A percentile compares a stretch with the other conserved stretches of the same genome.
Conservation (phyloP, 2,329 filamentous ascomycete genomes). For the Sodiomyces alkalinus region DNA sequence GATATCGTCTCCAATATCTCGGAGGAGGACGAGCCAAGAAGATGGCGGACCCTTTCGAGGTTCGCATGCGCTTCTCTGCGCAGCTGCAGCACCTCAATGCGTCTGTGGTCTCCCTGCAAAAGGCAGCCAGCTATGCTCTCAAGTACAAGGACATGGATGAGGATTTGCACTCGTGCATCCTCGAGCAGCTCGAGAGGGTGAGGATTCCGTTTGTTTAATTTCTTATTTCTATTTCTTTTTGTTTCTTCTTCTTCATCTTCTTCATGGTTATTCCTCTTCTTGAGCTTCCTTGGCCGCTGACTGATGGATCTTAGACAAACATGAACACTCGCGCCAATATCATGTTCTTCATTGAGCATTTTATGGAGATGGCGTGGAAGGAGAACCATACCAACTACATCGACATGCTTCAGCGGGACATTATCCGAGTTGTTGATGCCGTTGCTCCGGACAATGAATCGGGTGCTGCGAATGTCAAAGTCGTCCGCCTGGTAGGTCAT, state of each 20-base stretch:
- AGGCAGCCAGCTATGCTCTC: slow-evolving; percentile 87
- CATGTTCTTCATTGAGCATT: slow-evolving; percentile 96
- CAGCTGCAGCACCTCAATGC: slow-evolving; percentile 86
- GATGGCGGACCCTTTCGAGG: slow-evolving; percentile 82
- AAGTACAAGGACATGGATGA: slow-evolving; percentile 92
- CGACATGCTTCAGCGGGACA: slow-evolving; percentile 88
- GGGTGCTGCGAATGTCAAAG: slow-evolving; percentile 85
- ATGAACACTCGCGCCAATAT: slow-evolving; percentile 98
- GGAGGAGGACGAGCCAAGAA: too few relatives aligned
- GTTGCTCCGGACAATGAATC: slow-evolving; percentile 78
- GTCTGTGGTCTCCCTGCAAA: slow-evolving; percentile 74
- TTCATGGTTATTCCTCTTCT: too few relatives aligned
- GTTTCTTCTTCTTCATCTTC: too few relatives aligned
- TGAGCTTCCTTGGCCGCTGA: too few relatives aligned
- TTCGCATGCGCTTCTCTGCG: slow-evolving; percentile 89
- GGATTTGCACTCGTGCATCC: slow-evolving; percentile 90
- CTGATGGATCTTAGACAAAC: slow-evolving; percentile 24
- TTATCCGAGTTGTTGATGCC: slow-evolving; percentile 78
- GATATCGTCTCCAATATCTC: too few relatives aligned
- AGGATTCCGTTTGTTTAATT: slow-evolving; percentile 10
- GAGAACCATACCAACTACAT: slow-evolving; percentile 71
- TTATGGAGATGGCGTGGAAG: slow-evolving; percentile 71
- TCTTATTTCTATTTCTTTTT: neutral
- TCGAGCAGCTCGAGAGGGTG: slow-evolving; percentile 84
- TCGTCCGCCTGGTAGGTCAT: slow-evolving; percentile 58